Base-by-base conservation (phyloP, 176 grass and related monocot species). In the Rhipidocladum racemiflorum region DNA sequence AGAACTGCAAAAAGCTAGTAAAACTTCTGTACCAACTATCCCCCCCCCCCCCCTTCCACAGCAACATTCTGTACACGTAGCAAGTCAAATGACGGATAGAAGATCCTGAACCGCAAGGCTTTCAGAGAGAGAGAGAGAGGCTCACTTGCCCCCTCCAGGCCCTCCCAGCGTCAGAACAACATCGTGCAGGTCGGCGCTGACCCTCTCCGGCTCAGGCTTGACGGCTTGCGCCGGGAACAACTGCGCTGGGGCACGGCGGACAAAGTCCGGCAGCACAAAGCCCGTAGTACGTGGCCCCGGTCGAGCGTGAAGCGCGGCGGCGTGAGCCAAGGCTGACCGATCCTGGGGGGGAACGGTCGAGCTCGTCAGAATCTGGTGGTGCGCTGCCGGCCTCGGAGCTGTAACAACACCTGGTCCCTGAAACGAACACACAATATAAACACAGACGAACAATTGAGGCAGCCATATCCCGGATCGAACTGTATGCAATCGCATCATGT, bases 141-240 rank as follows among this genome's bases (percentile, higher is more conserved):
- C 49, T 84, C 79, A 91, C 69, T 85, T 86, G 72, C 78, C 81
- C 49, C 71, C 83, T 71, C 92, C 94, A 4, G 95, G 95, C 39
- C 92, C 92, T 85, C 95, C 95, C 55, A 98, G 82, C 30, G 92
- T 95, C 62, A 98, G 85, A 70, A 98, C 90, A 25, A 93, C 92
- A 80, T 91, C 92, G 64, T 94, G 92, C 25, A 94, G 79, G 72
- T 93, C 95, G 21, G 70, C 86, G 43, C 71, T 72, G 66, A 76
- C 81, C 72, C 93, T 87, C 68, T 87, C 90, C 13, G 78, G 85
- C 45, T 48, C 45, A 48, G 45, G 45, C 8, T 16, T 16, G 14
- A 48, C 45, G 45, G 45, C 45, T 16, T 48, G 45, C 45, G 45
- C 45, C 16, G 45, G 45, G 65, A 86, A 88, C 11, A 70, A 44